Evolutionary conservation across 169 alveolate species (phyloP).

Genomic region (Plasmodium inui): DNA sequence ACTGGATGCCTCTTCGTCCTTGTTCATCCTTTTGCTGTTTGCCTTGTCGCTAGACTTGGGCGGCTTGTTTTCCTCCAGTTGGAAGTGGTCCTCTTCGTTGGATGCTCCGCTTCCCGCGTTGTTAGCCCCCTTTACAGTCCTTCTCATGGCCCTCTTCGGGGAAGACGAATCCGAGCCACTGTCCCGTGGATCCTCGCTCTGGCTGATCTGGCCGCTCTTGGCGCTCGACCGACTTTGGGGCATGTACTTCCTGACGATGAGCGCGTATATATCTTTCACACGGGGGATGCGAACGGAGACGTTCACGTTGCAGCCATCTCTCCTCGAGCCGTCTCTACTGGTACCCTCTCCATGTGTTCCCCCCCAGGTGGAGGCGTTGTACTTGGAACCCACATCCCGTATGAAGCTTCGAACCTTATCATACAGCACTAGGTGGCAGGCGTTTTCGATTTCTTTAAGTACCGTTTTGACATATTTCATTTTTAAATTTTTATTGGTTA

Average conservation of each 20-base stretch:
- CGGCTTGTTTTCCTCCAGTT: not conserved
- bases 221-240: not conserved
- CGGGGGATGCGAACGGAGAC: not conserved
- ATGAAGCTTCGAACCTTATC: constrained; percentile 35
- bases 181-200: not conserved
- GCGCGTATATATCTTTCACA: not conserved
- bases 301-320: not conserved
- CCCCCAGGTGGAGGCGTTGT: not conserved
- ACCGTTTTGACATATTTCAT: constrained; percentile 44
- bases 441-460: constrained; percentile 63
- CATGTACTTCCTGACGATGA: not conserved
- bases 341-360: not conserved
- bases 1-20: not conserved
- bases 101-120: not conserved
- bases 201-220: too few species aligned
- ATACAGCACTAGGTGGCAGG: constrained; percentile 49
- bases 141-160: not conserved
- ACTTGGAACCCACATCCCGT: constrained; percentile 24
- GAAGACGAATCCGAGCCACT: not conserved
- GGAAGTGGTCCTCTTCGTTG: not conserved
- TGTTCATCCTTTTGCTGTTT: not conserved
- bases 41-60: not conserved
- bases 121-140: not conserved
- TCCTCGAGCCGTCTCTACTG: not conserved
- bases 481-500: constrained; percentile 22